Percentiles rank a stretch among this genome's conserved stretches.
phyloP scores from a whole-genome alignment of 2,329 filamentous ascomycete species.

The Scedosporium dehoogii region DNA sequence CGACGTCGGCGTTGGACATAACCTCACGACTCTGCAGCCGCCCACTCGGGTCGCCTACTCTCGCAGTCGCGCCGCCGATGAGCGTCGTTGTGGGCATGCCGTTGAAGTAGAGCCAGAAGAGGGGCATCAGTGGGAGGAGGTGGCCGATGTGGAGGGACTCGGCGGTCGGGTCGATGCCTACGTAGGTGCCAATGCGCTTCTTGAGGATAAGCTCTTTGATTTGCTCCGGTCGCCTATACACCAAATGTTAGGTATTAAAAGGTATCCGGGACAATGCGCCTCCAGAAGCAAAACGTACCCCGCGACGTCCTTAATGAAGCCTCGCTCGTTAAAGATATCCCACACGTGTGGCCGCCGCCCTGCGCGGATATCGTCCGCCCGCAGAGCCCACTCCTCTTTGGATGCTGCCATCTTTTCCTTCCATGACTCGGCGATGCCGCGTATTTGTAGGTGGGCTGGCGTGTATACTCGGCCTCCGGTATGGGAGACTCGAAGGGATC shows the following conservation, averaged over 20 bases:
- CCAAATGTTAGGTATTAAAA: neutral
- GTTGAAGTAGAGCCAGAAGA: slow-evolving; percentile 76
- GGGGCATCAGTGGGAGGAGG: slow-evolving; percentile 68
- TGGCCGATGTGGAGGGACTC: slow-evolving; percentile 73
- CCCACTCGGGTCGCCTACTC: slow-evolving; percentile 70
- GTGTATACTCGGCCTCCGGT: neutral
- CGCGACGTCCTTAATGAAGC: slow-evolving; percentile 63
- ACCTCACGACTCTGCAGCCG: slow-evolving; percentile 52
- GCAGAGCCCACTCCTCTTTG: slow-evolving; percentile 35
- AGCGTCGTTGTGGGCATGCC: slow-evolving; percentile 60
- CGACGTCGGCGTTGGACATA: slow-evolving; percentile 39
- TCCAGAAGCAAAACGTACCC: slow-evolving; percentile 44
- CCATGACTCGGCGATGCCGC: slow-evolving; percentile 30
- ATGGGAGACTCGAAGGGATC: neutral
- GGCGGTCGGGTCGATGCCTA: slow-evolving; percentile 75
- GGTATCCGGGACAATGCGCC: neutral
- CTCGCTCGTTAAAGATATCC: slow-evolving; percentile 59
- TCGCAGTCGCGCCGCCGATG: slow-evolving; percentile 64
- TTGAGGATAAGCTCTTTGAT: slow-evolving; percentile 55
- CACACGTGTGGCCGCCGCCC: slow-evolving; percentile 47
- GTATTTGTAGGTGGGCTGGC: slow-evolving; percentile 8
- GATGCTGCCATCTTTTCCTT: slow-evolving; percentile 32
- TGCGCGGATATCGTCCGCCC: slow-evolving; percentile 34
- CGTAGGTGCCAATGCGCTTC: slow-evolving; percentile 64
- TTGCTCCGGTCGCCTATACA: slow-evolving; percentile 31